These are phyloP conservation scores for Gentiana straminea DNA, from an alignment of 257 asterid species.

Conservation along the genomic window DNA sequence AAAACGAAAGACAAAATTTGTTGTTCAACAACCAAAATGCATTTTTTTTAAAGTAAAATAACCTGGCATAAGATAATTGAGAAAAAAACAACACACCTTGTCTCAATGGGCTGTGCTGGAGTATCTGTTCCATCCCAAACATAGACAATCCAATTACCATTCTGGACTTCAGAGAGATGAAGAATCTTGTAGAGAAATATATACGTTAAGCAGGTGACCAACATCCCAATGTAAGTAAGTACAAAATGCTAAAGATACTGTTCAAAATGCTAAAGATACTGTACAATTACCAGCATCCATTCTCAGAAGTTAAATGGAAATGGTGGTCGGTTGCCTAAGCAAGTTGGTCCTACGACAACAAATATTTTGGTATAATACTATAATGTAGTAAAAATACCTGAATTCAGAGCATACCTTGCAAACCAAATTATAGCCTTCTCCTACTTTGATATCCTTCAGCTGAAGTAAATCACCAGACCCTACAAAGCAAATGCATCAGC, in stretches of 20 bases:
- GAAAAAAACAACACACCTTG: constrained; percentile 33
- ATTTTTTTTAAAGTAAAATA: neutral
- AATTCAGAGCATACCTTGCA: constrained; percentile 49
- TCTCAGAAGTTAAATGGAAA: too few relatives aligned
- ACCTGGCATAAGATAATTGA: neutral
- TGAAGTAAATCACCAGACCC: constrained; percentile 29
- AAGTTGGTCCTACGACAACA: too few relatives aligned
- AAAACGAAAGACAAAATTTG: too few relatives aligned
- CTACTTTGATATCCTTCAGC: constrained; percentile 49
- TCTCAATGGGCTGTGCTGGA: constrained; percentile 42
- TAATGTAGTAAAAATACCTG: too few relatives aligned
- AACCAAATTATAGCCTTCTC: constrained; percentile 35
- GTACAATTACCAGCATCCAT: too few relatives aligned
- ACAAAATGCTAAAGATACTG: neutral
- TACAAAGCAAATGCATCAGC: constrained; percentile 16
- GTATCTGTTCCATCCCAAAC: constrained; percentile 93
- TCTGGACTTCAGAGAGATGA: constrained; percentile 36
- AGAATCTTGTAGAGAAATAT: constrained; percentile 41
- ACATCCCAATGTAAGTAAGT: neutral
- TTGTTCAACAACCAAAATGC: too few relatives aligned
- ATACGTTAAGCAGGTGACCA: constrained; percentile 6
- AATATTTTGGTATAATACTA: too few relatives aligned
- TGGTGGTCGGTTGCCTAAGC: too few relatives aligned
- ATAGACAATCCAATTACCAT: constrained; percentile 44
- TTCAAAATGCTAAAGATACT: too few relatives aligned